phyloP scores from a whole-genome alignment of 2,329 filamentous ascomycete species.

The Didymella exigua region DNA sequence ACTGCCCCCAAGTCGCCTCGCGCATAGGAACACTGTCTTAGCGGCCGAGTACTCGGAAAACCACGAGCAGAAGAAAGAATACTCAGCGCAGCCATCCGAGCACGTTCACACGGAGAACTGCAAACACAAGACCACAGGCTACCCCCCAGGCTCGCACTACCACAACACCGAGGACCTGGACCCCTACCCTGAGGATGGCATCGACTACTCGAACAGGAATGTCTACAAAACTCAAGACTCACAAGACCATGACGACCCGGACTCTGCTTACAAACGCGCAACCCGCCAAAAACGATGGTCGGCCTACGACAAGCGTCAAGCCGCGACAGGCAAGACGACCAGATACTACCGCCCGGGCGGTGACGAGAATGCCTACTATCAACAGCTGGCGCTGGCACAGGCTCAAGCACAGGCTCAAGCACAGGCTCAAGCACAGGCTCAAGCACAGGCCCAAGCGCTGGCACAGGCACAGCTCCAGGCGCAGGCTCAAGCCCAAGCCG shows the following conservation, averaged over 20 bases:
- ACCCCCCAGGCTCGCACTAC: slow-evolving; percentile 4
- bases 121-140: background rate
- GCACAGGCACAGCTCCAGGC: background rate
- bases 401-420: background rate
- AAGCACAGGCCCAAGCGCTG: too few species aligned
- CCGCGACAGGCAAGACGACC: background rate
- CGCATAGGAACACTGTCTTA: background rate
- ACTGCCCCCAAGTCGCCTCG: slow-evolving; percentile 9
- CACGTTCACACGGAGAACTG: background rate
- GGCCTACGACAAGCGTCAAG: slow-evolving; percentile 13
- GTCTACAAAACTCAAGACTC: slow-evolving; percentile 3
- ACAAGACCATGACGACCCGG: background rate
- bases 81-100: background rate
- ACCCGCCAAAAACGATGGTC: slow-evolving; percentile 12
- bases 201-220: slow-evolving; percentile 7
- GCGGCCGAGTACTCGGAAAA: background rate
- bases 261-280: slow-evolving; percentile 5
- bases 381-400: background rate
- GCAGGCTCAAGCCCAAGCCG: too few species aligned
- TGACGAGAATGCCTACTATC: slow-evolving; percentile 1
- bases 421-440: background rate
- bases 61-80: background rate
- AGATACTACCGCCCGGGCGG: background rate
- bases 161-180: slow-evolving; percentile 2
- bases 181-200: slow-evolving; percentile 4